These are phyloP conservation scores for Cryphonectria japonica DNA, from an alignment of 2,329 filamentous ascomycete genomes.

Conservation along the genomic window DNA sequence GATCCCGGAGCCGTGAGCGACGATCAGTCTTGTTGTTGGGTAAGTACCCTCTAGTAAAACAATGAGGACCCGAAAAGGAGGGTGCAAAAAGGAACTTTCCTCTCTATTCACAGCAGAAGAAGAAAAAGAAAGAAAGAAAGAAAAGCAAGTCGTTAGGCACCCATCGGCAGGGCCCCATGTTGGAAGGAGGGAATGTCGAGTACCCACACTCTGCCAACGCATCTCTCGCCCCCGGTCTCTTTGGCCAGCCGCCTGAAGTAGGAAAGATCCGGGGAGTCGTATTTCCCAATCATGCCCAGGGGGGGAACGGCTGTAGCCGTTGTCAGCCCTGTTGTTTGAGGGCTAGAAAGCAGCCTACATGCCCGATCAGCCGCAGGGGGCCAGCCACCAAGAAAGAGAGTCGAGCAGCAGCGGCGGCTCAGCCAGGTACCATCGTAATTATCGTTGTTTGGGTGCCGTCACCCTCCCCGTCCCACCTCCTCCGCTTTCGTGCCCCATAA, in stretches of 20 bases:
- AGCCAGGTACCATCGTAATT: background rate
- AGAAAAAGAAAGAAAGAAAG: no score
- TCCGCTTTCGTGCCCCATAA: background rate
- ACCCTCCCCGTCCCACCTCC: no score
- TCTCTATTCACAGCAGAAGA: no score
- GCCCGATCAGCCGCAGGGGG: slow-evolving; percentile 10
- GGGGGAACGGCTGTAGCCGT: slow-evolving; percentile 4
- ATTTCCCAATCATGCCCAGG: background rate
- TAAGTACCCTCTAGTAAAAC: background rate
- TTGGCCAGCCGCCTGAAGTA: background rate
- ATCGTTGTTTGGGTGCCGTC: background rate
- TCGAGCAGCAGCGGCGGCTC: no score
- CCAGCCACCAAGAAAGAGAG: background rate
- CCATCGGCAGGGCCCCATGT: background rate
- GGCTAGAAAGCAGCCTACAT: background rate
- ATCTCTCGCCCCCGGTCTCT: background rate
- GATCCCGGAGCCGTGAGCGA: background rate
- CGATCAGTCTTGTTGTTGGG: background rate
- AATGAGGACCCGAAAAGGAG: no score
- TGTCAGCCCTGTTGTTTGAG: background rate
- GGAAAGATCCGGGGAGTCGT: background rate
- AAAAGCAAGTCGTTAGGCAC: background rate
- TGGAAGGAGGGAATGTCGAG: no score
- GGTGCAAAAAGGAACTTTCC: no score
- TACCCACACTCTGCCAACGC: background rate